Evolutionary conservation across 2,329 filamentous ascomycete species (phyloP), one percentile per base, ranked within the genome.

Genomic region (Fusarium xylarioides): DNA sequence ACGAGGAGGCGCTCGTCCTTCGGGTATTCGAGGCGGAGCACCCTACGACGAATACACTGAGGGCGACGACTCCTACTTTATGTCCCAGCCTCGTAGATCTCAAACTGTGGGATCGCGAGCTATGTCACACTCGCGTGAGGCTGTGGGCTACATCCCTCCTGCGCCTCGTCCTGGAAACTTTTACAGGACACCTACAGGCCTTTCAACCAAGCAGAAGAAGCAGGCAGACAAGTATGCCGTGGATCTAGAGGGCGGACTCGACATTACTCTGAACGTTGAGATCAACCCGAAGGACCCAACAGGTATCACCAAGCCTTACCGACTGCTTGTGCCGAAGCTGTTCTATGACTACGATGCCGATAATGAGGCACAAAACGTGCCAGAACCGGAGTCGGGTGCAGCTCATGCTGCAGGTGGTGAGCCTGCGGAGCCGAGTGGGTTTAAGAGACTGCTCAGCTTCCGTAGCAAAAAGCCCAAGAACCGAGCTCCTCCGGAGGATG

Each of bases 201-300:
- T 94, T 44, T 90, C 89, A 30, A 82, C 85, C 5, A 93, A 91
- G 78, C 87, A 91, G 74, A 83, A 87, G 74, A 87, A 86, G 76
- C 87, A 88, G 70, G 81, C 85, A 5, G 85, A 87, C 44, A 85
- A 85, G 23, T 85, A 86, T 47, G 86, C 89, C 15, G 89, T 98
- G 66, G 91, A 97, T 78, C 86, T 98, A 1, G 90, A 96, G 79
- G 92, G 92, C 35, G 95, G 94, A 0, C 85, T 99, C 15, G 95
- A 98, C 74, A 91, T 99, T 40, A 93, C 91, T 56, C 83, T 99
- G 47, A 97, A 98, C 76, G 91, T 97, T 70, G 96, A 99, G 83
- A 90, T 98, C 69, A 95, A 92, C 76, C 89, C 93, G 49, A 91
- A 90, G 71, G 95, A 99, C 76, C 95, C 96, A 2, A 88, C 93